Evolutionary conservation across 345 rosid species (phyloP), one percentile per base, ranked within the genome.

Genomic region (Pistacia integerrima): DNA sequence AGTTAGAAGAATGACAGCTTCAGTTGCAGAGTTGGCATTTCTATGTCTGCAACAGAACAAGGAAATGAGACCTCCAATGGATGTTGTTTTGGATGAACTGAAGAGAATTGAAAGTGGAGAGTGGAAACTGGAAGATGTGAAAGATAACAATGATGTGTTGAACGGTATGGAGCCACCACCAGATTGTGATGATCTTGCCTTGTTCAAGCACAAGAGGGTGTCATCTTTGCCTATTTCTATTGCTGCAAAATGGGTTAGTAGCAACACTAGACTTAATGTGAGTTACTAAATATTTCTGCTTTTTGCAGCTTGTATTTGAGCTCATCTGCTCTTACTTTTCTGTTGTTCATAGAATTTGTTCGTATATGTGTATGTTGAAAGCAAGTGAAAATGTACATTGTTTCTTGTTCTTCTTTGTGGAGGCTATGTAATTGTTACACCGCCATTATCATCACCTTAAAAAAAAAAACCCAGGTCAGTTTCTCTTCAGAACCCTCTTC

Each of bases 61-160:
- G 78, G 85, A 87, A 57, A 55, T 87, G 82, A 82, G 92, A 66
- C 96, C 92, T 2, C 64, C 88, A 51, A 91, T 91, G 93, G 83
- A 78, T 55, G 78, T 73, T 28, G 88, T 89, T 65, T 69, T 88
- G 76, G 80, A 77, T 51, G 87, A 85, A 78, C 78, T 91, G 11
- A 51, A 83, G 64, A 83, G 68, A n/a, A 84, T 89, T 65, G 77
- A 81, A 69, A 63, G 38, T 13, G 75, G 74, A 76, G 78, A 84
- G 55, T 33, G 68, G 72, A 75, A 64, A 72, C 33, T 44, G 59
- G 79, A 78, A 41, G 56, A 56, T 51, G 16, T 22, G 33, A 64
- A 51, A 18, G 51, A 75, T 55, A 44, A 41, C n/a, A 51, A 61
- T 57, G 76, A 72, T 38, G 77, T 7, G 79, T 75, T 49, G 30